Conservation (phyloP, 164 flowering plant species). For the Sedum album region DNA sequence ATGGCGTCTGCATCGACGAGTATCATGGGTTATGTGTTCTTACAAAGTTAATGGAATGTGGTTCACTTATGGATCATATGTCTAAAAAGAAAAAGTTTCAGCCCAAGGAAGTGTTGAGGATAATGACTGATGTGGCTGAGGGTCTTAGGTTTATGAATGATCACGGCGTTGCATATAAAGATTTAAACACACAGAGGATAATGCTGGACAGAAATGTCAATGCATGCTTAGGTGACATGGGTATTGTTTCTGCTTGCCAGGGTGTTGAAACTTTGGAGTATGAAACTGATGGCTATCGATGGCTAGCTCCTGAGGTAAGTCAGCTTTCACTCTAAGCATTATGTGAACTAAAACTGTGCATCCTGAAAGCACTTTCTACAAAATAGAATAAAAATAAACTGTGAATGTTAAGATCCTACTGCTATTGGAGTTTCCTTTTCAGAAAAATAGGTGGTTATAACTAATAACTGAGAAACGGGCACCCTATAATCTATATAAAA, state of each 20-base stretch:
- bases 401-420: background rate
- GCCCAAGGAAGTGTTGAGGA: conserved; percentile 59
- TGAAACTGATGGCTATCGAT: conserved; percentile 88
- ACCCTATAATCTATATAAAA: too few relatives aligned
- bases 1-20: conserved; percentile 74
- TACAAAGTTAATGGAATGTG: conserved; percentile 89
- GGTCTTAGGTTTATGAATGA: conserved; percentile 91
- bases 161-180: conserved; percentile 71
- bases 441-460: background rate
- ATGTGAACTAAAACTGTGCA: background rate
- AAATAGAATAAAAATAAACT: background rate
- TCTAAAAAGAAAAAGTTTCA: conserved; percentile 65
- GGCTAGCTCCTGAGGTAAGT: conserved; percentile 99
- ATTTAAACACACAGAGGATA: conserved; percentile 70
- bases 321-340: background rate
- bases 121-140: conserved; percentile 72
- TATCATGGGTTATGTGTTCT: conserved; percentile 80
- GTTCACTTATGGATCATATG: conserved; percentile 60
- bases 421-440: background rate
- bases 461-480: background rate
- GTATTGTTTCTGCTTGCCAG: conserved; percentile 68
- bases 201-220: conserved; percentile 75
- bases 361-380: background rate
- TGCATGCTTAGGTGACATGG: conserved; percentile 89
- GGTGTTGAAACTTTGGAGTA: conserved; percentile 78